A percentile compares a stretch with the other conserved stretches of the same genome.
phyloP scores from a whole-genome alignment of 306 rosid species.

The Medicago arabica region DNA sequence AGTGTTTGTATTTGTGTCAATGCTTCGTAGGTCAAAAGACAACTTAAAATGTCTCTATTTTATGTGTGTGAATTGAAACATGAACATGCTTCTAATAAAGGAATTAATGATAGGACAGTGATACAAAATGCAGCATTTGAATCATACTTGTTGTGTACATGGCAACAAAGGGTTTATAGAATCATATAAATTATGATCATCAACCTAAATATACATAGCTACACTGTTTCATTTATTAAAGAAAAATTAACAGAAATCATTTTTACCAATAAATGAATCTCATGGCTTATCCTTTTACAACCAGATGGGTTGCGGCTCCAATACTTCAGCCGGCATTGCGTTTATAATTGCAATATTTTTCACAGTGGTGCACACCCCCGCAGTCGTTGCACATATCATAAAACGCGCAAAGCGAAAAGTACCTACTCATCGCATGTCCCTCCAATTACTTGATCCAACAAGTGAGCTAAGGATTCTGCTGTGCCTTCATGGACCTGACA shows the following conservation, averaged over 20 bases:
- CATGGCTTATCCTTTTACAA: conserved; percentile 33
- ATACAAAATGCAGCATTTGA: conserved; percentile 5
- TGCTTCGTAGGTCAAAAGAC: no score
- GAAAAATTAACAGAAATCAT: conserved; percentile 2
- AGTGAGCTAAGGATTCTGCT: conserved; percentile 65
- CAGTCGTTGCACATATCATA: conserved; percentile 77
- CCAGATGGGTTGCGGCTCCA: conserved; percentile 55
- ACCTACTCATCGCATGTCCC: conserved; percentile 76
- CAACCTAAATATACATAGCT: not conserved
- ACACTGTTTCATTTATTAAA: not conserved
- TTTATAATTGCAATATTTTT: conserved; percentile 67
- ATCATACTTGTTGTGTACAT: no score
- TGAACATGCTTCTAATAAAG: no score
- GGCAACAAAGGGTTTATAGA: no score
- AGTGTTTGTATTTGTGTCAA: no score
- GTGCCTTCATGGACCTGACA: conserved; percentile 76
- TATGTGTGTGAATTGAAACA: not conserved
- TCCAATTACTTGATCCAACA: conserved; percentile 69
- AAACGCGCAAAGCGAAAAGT: conserved; percentile 73
- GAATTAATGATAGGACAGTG: not conserved
- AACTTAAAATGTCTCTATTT: not conserved
- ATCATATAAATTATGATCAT: not conserved
- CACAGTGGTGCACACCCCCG: conserved; percentile 72
- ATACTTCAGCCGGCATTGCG: conserved; percentile 53
- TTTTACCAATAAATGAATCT: conserved; percentile 37